These are phyloP conservation scores for Neonectria ditissima DNA, from an alignment of 2,329 filamentous ascomycete genomes.

Conservation along the genomic window DNA sequence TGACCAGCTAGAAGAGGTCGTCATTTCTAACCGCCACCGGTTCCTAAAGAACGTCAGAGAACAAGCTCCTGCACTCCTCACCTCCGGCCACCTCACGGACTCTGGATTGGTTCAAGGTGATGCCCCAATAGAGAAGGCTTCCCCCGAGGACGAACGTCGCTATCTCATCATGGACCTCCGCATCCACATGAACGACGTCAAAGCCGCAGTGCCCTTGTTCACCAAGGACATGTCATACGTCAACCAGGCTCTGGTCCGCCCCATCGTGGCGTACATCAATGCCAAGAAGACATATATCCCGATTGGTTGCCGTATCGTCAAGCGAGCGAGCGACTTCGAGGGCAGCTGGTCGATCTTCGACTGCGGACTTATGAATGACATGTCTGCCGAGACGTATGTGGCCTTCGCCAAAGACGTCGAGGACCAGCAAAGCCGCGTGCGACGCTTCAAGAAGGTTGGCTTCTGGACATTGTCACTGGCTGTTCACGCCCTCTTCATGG, in stretches of 20 bases:
- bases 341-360: slow-evolving; percentile 96
- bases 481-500: slow-evolving; percentile 93
- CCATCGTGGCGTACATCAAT: slow-evolving; percentile 99
- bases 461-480: slow-evolving; percentile 95
- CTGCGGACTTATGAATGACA: slow-evolving; percentile 91
- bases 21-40: slow-evolving; percentile 79
- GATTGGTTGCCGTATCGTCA: slow-evolving; percentile 93
- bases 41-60: slow-evolving; percentile 65
- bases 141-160: slow-evolving; percentile 71
- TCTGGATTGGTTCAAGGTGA: slow-evolving; percentile 31
- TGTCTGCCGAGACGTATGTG: slow-evolving; percentile 92
- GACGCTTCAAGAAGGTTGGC: slow-evolving; percentile 93
- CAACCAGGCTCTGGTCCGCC: slow-evolving; percentile 93
- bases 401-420: slow-evolving; percentile 93
- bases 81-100: slow-evolving; percentile 51
- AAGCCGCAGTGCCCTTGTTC: slow-evolving; percentile 92
- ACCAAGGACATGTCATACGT: slow-evolving; percentile 93
- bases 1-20: slow-evolving; percentile 92
- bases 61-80: slow-evolving; percentile 43
- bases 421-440: slow-evolving; percentile 85
- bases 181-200: slow-evolving; percentile 95
- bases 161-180: slow-evolving; percentile 94
- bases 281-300: slow-evolving; percentile 95
- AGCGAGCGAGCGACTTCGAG: slow-evolving; percentile 89
- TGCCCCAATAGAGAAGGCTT: slow-evolving; percentile 20